Evolutionary conservation across 768 basidiomycete genomes (phyloP).

Genomic region (Leccinum longicurvipes): DNA sequence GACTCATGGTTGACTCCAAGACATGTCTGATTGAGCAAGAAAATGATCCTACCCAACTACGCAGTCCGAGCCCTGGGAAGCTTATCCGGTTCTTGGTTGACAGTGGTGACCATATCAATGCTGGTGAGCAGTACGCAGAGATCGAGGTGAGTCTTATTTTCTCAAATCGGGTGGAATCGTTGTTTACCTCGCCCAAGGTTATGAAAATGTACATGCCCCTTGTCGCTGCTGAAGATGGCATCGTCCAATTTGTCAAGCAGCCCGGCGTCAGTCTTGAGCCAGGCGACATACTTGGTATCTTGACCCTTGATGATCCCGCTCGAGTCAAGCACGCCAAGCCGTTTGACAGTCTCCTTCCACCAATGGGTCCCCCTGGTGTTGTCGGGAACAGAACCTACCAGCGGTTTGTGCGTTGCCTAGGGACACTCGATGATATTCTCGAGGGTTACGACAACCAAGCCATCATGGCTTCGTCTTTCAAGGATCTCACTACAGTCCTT

Average conservation of each 20-base stretch:
- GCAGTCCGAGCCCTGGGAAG: conserved; percentile 96
- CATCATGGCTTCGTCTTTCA: conserved; percentile 80
- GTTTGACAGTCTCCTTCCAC: conserved; percentile 89
- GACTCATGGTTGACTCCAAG: conserved; percentile 94
- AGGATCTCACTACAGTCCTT: conserved; percentile 79
- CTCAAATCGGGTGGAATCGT: neutral
- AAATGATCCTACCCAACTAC: conserved; percentile 96
- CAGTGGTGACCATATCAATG: conserved; percentile 94
- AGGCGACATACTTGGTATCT: conserved; percentile 95
- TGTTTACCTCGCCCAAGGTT: conserved; percentile 44
- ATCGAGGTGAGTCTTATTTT: conserved; percentile 69
- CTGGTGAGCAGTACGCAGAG: conserved; percentile 96
- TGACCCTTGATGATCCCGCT: conserved; percentile 92
- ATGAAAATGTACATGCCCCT: conserved; percentile 99
- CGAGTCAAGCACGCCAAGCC: conserved; percentile 98
- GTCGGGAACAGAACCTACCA: conserved; percentile 91
- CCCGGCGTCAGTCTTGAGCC: conserved; percentile 95
- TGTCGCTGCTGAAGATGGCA: conserved; percentile 89
- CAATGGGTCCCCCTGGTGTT: conserved; percentile 82
- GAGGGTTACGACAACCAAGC: conserved; percentile 97
- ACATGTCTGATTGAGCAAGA: conserved; percentile 99
- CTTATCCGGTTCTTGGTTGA: conserved; percentile 93
- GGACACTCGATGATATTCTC: conserved; percentile 84
- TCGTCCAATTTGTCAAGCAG: conserved; percentile 95
- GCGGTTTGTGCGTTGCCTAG: conserved; percentile 67